Percentiles rank a stretch among this genome's conserved stretches.
phyloP scores from a whole-genome alignment of 2,329 filamentous ascomycete species.

The Fusarium sp. region DNA sequence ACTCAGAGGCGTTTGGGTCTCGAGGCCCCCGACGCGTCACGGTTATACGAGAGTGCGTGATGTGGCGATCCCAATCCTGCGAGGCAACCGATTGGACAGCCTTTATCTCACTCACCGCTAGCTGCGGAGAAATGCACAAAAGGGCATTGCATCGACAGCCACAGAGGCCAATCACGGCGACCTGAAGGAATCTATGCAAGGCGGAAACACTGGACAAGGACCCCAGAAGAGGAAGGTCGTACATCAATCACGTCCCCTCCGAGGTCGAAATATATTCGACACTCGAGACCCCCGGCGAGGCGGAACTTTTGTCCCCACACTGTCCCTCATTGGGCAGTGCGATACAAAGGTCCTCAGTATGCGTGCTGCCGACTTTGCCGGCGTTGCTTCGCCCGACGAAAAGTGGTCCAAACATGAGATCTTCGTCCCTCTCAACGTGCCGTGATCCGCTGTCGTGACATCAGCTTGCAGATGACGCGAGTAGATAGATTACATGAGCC shows the following conservation, averaged over 20 bases:
- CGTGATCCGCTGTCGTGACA: conserved; percentile 27
- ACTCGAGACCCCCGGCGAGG: conserved; percentile 4
- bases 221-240: conserved; percentile 1
- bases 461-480: conserved; percentile 15
- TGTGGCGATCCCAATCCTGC: background rate
- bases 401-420: conserved; percentile 5
- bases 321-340: conserved; percentile 19
- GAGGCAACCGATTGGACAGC: background rate
- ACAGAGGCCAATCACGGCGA: background rate
- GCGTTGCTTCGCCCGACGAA: background rate
- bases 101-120: background rate
- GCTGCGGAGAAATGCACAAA: background rate
- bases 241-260: background rate
- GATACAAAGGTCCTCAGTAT: conserved; percentile 1
- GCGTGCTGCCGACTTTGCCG: conserved; percentile 29
- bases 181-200: background rate
- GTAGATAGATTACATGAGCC: background rate
- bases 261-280: background rate
- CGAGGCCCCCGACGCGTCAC: background rate
- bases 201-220: background rate
- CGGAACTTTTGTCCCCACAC: conserved; percentile 33
- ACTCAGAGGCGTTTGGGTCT: background rate
- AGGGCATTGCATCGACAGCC: background rate
- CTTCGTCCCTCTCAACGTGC: conserved; percentile 7
- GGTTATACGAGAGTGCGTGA: background rate